Conservation (phyloP, 2,329 filamentous ascomycete genomes). For the Endothia cerciana region DNA sequence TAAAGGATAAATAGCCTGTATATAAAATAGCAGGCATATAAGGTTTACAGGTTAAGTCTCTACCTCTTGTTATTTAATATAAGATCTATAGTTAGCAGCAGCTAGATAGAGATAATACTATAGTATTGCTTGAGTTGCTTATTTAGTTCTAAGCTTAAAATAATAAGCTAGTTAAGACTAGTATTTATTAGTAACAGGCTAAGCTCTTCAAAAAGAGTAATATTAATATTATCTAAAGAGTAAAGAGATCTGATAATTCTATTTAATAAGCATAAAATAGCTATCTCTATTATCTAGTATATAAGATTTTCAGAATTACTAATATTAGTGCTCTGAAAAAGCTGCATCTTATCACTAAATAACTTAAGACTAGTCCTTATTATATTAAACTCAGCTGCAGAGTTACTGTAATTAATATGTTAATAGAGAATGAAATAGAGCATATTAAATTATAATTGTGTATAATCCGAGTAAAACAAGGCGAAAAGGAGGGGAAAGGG, state of each 20-base stretch:
- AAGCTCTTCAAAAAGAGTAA: constrained; percentile 30
- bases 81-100: constrained; percentile 58
- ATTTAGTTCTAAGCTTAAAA: constrained; percentile 43
- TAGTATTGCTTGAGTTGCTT: constrained; percentile 46
- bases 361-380: constrained; percentile 43
- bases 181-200: constrained; percentile 33
- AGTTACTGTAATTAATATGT: constrained; percentile 58
- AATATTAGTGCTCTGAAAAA: constrained; percentile 39
- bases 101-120: constrained; percentile 46
- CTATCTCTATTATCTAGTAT: constrained; percentile 47
- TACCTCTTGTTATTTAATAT: constrained; percentile 65
- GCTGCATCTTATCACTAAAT: constrained; percentile 41
- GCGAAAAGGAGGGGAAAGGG: too few species aligned
- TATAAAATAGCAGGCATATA: constrained; percentile 71
- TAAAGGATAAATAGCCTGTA: constrained; percentile 61
- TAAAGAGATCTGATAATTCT: constrained; percentile 48
- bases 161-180: constrained; percentile 37
- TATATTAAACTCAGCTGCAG: constrained; percentile 65
- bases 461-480: too few species aligned
- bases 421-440: background rate
- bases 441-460: too few species aligned
- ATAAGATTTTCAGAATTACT: constrained; percentile 42
- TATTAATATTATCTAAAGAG: constrained; percentile 36
- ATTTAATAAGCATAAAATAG: constrained; percentile 46
- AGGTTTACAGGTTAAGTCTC: constrained; percentile 74